Evolutionary conservation across 2,329 filamentous ascomycete species (phyloP).

Genomic region (Trichophaea hybrida): DNA sequence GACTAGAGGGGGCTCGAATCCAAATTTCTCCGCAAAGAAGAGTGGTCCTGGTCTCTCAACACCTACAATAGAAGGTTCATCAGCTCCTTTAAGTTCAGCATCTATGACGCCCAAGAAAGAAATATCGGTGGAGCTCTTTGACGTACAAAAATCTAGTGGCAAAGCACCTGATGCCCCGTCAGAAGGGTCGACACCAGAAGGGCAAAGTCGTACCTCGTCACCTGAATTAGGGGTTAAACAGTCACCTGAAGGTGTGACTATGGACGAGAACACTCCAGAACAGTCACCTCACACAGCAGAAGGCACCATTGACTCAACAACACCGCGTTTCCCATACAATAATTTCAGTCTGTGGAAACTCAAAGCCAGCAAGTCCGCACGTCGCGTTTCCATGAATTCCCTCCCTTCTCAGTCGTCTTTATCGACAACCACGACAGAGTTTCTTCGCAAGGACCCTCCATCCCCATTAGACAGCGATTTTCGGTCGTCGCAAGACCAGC

Average conservation of each 20-base stretch:
- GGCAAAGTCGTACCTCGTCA: not conserved
- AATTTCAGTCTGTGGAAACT: not conserved
- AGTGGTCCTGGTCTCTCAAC: not conserved
- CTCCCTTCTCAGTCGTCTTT: slow-evolving; percentile 10
- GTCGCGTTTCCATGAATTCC: slow-evolving; percentile 20
- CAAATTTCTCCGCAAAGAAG: not conserved
- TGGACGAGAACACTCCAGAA: not conserved
- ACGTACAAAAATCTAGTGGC: not conserved
- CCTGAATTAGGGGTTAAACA: not conserved
- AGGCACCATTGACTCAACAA: not conserved
- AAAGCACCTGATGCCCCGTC: not conserved
- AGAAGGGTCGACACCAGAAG: not conserved
- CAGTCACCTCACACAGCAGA: not conserved
- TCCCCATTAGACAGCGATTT: not conserved
- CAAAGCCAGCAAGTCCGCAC: slow-evolving; percentile 3
- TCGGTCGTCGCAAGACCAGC: not conserved
- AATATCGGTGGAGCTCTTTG: not conserved
- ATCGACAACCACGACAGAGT: slow-evolving; percentile 11
- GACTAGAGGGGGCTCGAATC: not conserved
- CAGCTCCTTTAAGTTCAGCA: not conserved
- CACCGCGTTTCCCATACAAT: not conserved
- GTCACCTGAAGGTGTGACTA: not conserved
- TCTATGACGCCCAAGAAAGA: not conserved
- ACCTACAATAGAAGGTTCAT: not conserved
- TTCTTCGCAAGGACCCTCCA: not conserved